Base-by-base conservation (phyloP, 331 rosid genomes). In the Rosa hybrid region DNA sequence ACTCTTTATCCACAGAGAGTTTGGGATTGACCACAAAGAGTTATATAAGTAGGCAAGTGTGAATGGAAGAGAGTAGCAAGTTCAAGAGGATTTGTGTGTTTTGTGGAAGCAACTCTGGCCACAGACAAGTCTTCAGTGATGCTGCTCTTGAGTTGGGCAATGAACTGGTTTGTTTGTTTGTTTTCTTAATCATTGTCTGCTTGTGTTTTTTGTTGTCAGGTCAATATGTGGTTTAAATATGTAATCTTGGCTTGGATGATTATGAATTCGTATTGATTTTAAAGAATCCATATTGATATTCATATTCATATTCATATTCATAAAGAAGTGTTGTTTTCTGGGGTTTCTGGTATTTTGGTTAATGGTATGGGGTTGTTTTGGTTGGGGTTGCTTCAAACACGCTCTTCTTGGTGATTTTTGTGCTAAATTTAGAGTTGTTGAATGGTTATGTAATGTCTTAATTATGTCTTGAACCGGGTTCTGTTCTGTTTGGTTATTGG, bases 81-180 rank as follows among this genome's bases (percentile, higher is more conserved):
- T 94, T 94, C 86, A 87, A 63, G 67, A 94, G 84, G 87, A 82
- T 94, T 34, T 94, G 97, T 77, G 98, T 94, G 73, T 94, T 94
- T 84, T 94, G 98, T 60, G 98, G 98, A 71, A 94, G 98, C 90
- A 94, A 90, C 91, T 82, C 97, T 68, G 98, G 98, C 81, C 79
- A 90, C 82, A 84, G 93, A 38, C 79, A 90, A 85, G 91, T 94
- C 67, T 94, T 92, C 85, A 85, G 97, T 54, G 94, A 91, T 72
- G 97, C 97, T 77, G 86, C 98, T 73, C 86, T 91, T 89, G 94
- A 90, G 78, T 81, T 94, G 87, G 97, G 97, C 83, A 88, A 94
- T 83, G 97, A 94, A 90, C 84, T 94, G 90, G 98, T 94, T 78
- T 53, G 90, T 78, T 54, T 71, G 88, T 76, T 56, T 68, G 90